phyloP scores from a whole-genome alignment of 2,329 filamentous ascomycete species.

The Botrytis squamosa region DNA sequence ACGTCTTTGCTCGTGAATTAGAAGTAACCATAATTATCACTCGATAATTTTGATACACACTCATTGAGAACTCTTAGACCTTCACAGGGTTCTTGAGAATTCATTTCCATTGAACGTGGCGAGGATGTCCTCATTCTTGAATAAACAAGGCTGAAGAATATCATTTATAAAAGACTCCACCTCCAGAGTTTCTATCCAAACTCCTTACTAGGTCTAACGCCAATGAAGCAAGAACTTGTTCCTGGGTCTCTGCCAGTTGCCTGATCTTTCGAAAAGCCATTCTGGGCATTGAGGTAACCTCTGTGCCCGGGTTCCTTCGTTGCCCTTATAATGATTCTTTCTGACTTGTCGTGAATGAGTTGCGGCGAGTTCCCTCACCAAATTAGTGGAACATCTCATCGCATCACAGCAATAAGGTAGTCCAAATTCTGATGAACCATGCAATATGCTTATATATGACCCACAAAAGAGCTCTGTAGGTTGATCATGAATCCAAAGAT shows the following conservation, averaged over 20 bases:
- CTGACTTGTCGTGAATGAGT: not conserved
- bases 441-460: not conserved
- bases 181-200: not conserved
- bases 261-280: not conserved
- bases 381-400: not conserved
- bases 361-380: not conserved
- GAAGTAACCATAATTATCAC: not conserved
- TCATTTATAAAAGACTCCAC: not conserved
- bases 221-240: not conserved
- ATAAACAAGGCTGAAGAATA: not conserved
- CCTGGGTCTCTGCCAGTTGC: not conserved
- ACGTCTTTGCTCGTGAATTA: too few relatives aligned
- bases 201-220: not conserved
- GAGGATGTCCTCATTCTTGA: not conserved
- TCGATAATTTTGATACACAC: too few relatives aligned
- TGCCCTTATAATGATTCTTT: not conserved
- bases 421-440: not conserved
- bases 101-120: not conserved
- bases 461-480: not conserved
- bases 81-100: not conserved
- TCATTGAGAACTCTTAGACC: too few relatives aligned
- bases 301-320: not conserved
- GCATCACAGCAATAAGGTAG: not conserved
- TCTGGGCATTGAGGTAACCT: not conserved
- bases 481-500: not conserved